Conservation (phyloP, 495 filamentous ascomycete genomes). For the Penicillium cataractarum region DNA sequence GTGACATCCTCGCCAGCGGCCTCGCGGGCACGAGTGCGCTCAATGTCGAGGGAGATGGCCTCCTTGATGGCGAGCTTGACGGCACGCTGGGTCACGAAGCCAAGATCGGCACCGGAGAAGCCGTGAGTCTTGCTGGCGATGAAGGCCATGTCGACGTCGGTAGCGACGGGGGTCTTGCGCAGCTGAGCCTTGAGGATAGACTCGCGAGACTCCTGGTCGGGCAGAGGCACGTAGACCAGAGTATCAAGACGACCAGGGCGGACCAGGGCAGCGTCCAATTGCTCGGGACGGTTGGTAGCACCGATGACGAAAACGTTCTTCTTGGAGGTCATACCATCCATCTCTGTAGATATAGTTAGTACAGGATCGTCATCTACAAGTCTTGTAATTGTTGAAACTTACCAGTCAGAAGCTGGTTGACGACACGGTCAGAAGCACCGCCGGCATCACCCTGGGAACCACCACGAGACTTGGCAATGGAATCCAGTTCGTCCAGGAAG, state of each 20-base stretch:
- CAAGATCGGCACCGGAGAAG: constrained; percentile 99
- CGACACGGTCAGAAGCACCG: constrained; percentile 98
- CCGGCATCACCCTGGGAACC: constrained; percentile 96
- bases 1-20: constrained; percentile 78
- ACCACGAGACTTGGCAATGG: constrained; percentile 98
- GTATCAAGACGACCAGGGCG: constrained; percentile 98
- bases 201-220: constrained; percentile 84
- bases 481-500: constrained; percentile 98
- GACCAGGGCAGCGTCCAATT: constrained; percentile 95
- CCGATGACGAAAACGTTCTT: constrained; percentile 99
- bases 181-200: constrained; percentile 94
- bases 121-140: constrained; percentile 98
- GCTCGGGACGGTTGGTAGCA: constrained; percentile 97
- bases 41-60: constrained; percentile 86
- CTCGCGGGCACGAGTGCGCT: constrained; percentile 84
- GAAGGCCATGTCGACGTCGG: constrained; percentile 84
- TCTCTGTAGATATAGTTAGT: constrained; percentile 66
- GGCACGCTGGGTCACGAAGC: constrained; percentile 97
- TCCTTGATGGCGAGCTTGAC: constrained; percentile 99
- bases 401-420: constrained; percentile 98
- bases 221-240: constrained; percentile 95
- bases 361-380: not conserved
- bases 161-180: constrained; percentile 92
- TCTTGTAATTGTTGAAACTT: constrained; percentile 40
- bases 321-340: constrained; percentile 99